These are phyloP conservation scores for Populus alba DNA, from an alignment of 345 rosid genomes.

Conservation along the genomic window DNA sequence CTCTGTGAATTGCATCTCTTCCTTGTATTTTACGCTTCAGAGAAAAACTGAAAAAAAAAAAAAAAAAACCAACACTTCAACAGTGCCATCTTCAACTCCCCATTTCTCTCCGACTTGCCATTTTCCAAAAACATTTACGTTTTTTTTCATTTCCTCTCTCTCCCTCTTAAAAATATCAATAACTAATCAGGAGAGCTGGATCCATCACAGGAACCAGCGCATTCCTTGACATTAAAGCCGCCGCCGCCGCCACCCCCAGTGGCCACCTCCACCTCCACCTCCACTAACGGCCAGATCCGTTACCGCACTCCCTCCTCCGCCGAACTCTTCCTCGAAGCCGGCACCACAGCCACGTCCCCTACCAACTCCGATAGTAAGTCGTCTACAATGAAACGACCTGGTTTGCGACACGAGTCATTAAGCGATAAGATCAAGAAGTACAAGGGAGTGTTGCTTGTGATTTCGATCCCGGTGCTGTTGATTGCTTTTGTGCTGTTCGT, in stretches of 20 bases:
- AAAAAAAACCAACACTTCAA: no score
- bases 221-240: constrained; percentile 58
- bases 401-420: constrained; percentile 47
- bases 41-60: no score
- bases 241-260: constrained; percentile 32
- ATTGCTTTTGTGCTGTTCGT: constrained; percentile 55
- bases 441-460: constrained; percentile 56
- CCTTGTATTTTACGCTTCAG: no score
- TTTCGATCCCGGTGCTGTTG: constrained; percentile 65
- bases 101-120: no score
- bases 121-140: no score
- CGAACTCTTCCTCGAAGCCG: constrained; percentile 15
- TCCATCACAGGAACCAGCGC: constrained; percentile 62
- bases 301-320: constrained; percentile 58
- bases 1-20: no score
- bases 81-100: no score
- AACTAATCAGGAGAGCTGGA: constrained; percentile 68
- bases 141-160: no score
- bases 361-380: constrained; percentile 33
- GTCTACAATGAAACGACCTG: constrained; percentile 50
- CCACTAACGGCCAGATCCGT: constrained; percentile 85
- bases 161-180: constrained; percentile 16
- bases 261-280: background rate
- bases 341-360: constrained; percentile 38
- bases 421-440: constrained; percentile 76